A percentile compares a stretch with the other conserved stretches of the same genome.
Evolutionary conservation across 208 protist genomes (phyloP).

Genomic region (Acanthamoeba lenticulata): DNA sequence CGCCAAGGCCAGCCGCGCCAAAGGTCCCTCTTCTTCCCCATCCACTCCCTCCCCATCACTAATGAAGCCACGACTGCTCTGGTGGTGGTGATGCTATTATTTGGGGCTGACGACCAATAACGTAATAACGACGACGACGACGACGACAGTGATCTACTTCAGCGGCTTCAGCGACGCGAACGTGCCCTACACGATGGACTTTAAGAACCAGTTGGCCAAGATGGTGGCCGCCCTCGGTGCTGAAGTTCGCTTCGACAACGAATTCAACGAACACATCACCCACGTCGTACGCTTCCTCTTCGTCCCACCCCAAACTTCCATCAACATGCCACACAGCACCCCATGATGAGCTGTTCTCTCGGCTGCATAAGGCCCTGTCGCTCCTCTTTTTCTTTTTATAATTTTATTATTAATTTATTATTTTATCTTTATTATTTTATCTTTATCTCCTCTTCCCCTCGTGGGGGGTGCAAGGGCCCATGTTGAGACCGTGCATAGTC

Average conservation of each 20-base stretch:
- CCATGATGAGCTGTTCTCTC: background rate
- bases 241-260: conserved; percentile 39
- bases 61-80: background rate
- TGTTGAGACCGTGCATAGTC: too few species aligned
- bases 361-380: background rate
- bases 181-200: background rate
- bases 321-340: too few species aligned
- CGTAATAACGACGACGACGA: background rate
- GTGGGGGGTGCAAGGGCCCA: too few species aligned
- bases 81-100: too few species aligned
- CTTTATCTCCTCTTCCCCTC: too few species aligned
- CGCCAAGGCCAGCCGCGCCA: background rate
- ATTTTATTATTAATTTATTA: background rate
- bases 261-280: conserved; percentile 55
- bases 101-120: too few species aligned
- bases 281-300: background rate
- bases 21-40: background rate
- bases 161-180: background rate
- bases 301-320: background rate
- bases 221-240: background rate
- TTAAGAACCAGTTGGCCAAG: conserved; percentile 18
- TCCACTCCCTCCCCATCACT: background rate
- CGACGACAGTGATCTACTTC: conserved; percentile 59
- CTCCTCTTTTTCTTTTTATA: background rate
- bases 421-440: too few species aligned